These are phyloP conservation scores for Colletotrichum noveboracense DNA, from an alignment of 2,329 filamentous ascomycete genomes.

Conservation along the genomic window DNA sequence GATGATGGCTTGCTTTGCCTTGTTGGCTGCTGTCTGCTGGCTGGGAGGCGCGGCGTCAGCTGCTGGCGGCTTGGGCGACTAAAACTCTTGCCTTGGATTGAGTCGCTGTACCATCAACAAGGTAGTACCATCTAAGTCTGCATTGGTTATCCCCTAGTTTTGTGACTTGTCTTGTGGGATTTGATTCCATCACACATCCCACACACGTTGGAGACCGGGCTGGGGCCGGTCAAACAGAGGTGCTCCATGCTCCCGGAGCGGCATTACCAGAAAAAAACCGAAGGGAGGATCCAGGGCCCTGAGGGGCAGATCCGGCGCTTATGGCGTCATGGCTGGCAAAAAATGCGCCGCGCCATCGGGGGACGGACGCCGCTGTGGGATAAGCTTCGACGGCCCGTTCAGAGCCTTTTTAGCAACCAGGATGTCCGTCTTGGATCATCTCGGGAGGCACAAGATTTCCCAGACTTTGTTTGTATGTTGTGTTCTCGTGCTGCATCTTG, in stretches of 20 bases:
- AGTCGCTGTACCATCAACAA: neutral
- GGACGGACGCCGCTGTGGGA: neutral
- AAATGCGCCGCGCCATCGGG: neutral
- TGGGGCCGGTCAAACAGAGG: neutral
- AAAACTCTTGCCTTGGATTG: neutral
- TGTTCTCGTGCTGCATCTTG: neutral
- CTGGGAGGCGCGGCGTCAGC: neutral
- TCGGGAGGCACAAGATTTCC: neutral
- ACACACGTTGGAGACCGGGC: neutral
- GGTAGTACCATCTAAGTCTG: neutral
- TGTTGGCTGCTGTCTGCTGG: neutral
- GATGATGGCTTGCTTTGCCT: neutral
- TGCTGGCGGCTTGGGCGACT: neutral
- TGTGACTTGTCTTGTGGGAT: neutral
- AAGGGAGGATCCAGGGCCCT: neutral
- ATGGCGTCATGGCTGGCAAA: slow-evolving; percentile 14
- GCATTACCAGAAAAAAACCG: neutral
- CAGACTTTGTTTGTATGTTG: neutral
- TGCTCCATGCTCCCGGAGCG: neutral
- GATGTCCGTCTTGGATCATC: neutral
- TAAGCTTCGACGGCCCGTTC: slow-evolving; percentile 6
- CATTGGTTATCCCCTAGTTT: neutral
- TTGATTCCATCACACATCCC: neutral
- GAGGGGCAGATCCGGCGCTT: slow-evolving; percentile 8
- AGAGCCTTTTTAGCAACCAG: neutral